Evolutionary conservation across 2,329 filamentous ascomycete species (phyloP), one percentile per base, ranked within the genome.

Genomic region (Claviceps sp.): DNA sequence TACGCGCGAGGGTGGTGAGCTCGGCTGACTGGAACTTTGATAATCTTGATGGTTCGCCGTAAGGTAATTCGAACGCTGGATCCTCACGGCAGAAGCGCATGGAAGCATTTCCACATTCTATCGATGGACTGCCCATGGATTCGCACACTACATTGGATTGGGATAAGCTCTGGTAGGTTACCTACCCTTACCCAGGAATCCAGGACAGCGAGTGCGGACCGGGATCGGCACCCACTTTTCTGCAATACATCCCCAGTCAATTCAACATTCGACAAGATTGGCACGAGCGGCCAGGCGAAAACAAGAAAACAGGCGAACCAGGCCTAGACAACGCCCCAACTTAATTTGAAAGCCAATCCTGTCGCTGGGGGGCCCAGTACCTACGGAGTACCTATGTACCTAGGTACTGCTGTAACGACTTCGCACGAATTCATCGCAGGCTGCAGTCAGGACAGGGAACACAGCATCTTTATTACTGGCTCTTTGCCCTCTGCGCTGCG

Each of bases 231-330:
- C 10, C 30, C 30, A 34, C 30, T 11, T 34, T 34, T 34, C 30
- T 34, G 30, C 30, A 34, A 34, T 10, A 34, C 17, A 19, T 19
- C 30, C 19, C 5, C 19, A 47, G 47, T 30, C 47, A 34, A 53
- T 50, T 53, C 51, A 53, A 53, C 51, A 53, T 47, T 50, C 40
- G 30, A 39, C 43, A 6, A 48, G n/a, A 50, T 40, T 41, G 46
- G 47, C 46, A 30, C 4, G 39, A 42, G 10, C 6, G 47, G 16
- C 16, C 6, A 40, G 24, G 38, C 30, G 34, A 50, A 42, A 52
- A 34, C 41, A 14, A 34, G 30, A 34, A 34, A 34, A 34, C 30
- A 34, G 24, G 1, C 24, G 24, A 26, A 42, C 40, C n/a, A 22
- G 11, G 5, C 47, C 14, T 13, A 22, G 40, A 22, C 40, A 10